Evolutionary conservation across 2,329 filamentous ascomycete species (phyloP).

Genomic region (Phaeosphaeriaceae sp.): DNA sequence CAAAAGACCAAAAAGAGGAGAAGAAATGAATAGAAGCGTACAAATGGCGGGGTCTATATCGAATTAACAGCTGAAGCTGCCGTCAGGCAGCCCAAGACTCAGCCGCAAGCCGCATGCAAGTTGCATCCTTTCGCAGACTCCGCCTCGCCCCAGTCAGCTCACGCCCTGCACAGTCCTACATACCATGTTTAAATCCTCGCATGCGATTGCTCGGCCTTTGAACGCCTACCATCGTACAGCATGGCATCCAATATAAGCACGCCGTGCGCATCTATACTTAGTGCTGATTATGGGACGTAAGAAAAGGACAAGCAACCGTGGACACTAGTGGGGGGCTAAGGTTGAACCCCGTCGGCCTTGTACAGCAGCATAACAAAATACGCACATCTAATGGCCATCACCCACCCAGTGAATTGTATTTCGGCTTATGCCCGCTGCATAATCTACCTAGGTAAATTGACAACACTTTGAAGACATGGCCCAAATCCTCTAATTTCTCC

Average conservation of each 20-base stretch:
- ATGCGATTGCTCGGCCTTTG: slow-evolving; percentile 7
- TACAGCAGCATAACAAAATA: no score
- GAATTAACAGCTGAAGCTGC: neutral
- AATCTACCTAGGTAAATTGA: no score
- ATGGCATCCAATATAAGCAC: slow-evolving; percentile 1
- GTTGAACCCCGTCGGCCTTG: no score
- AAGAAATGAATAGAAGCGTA: neutral
- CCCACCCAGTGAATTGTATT: no score
- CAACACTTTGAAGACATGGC: no score
- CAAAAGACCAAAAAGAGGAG: neutral
- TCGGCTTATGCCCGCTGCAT: no score
- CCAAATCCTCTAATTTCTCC: no score
- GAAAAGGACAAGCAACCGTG: no score
- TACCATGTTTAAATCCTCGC: slow-evolving; percentile 7
- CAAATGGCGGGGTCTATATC: neutral
- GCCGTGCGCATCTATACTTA: neutral
- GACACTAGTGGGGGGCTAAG: no score
- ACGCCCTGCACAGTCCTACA: slow-evolving; percentile 1
- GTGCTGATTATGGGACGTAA: no score
- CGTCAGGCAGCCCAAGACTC: slow-evolving; percentile 2
- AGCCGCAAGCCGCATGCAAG: slow-evolving; percentile 8
- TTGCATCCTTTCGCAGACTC: slow-evolving; percentile 8
- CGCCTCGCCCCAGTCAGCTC: slow-evolving; percentile 12
- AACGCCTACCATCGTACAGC: slow-evolving; percentile 16
- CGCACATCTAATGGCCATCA: no score